A percentile compares a stretch with the other conserved stretches of the same genome.
Conservation (phyloP, 495 filamentous ascomycete species). For the Daldinia vernicosa region DNA sequence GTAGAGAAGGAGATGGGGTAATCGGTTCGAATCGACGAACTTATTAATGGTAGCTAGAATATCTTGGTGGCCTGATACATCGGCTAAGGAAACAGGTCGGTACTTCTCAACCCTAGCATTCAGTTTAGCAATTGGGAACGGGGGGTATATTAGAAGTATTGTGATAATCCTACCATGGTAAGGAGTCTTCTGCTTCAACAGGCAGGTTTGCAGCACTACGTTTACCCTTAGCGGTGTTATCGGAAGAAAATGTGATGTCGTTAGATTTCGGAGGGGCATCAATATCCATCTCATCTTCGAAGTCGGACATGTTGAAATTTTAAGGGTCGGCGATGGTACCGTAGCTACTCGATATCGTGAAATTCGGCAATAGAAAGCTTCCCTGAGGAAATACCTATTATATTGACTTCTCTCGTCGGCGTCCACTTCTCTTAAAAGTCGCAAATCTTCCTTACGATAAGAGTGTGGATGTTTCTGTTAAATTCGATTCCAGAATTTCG, state of each 20-base stretch:
- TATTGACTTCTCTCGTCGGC: background rate
- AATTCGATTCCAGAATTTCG: background rate
- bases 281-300: slow-evolving; percentile 87
- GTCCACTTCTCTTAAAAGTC: background rate
- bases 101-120: slow-evolving; percentile 94
- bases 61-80: slow-evolving; percentile 98
- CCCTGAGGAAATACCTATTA: background rate
- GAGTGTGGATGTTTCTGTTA: background rate
- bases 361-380: background rate
- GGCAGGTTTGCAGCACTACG: slow-evolving; percentile 91
- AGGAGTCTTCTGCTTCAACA: slow-evolving; percentile 89
- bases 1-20: slow-evolving; percentile 97
- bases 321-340: background rate
- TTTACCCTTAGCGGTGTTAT: slow-evolving; percentile 81
- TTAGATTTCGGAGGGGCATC: slow-evolving; percentile 73
- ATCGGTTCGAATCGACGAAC: slow-evolving; percentile 90
- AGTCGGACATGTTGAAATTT: slow-evolving; percentile 77
- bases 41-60: slow-evolving; percentile 96
- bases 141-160: background rate
- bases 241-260: slow-evolving; percentile 68
- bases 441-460: background rate
- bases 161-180: slow-evolving; percentile 77
- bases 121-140: slow-evolving; percentile 14
- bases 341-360: background rate
- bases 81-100: slow-evolving; percentile 82